Evolutionary conservation across 164 flowering plant species (phyloP).

Genomic region (Liquidambar formosana): DNA sequence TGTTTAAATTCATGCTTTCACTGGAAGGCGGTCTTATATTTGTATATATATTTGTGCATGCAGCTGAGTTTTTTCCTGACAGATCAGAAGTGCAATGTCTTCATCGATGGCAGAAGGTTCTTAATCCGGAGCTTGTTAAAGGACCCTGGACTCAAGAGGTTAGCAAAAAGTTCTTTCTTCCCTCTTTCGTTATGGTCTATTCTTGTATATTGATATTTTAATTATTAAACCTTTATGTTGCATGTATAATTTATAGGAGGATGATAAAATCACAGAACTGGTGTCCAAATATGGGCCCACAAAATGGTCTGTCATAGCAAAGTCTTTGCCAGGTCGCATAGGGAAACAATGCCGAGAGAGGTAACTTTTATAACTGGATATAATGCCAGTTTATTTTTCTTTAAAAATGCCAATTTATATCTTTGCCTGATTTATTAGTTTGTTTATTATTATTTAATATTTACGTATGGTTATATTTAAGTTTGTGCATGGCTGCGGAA

Average conservation of each 20-base stretch:
- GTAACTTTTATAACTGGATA: slow-evolving; percentile 28
- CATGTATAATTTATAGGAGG: slow-evolving; percentile 62
- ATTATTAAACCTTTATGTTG: slow-evolving; percentile 5
- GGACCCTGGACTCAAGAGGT: slow-evolving; percentile 99
- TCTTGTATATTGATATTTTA: not conserved
- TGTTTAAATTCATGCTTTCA: not conserved
- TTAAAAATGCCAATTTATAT: not conserved
- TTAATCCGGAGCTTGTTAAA: slow-evolving; percentile 93
- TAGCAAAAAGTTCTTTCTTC: slow-evolving; percentile 2
- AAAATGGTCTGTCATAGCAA: slow-evolving; percentile 95
- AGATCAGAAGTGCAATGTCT: slow-evolving; percentile 97
- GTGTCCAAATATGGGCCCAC: slow-evolving; percentile 82
- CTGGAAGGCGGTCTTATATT: not conserved
- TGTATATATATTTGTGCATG: slow-evolving; percentile 24
- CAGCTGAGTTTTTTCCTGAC: slow-evolving; percentile 91
- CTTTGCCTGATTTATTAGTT: not conserved
- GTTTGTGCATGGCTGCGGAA: too few relatives aligned
- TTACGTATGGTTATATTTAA: too few relatives aligned
- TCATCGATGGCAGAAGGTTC: slow-evolving; percentile 99
- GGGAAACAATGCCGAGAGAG: slow-evolving; percentile 99
- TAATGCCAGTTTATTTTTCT: too few relatives aligned
- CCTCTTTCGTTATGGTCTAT: slow-evolving; percentile 7
- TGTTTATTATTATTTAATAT: not conserved
- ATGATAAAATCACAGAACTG: slow-evolving; percentile 75
- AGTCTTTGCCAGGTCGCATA: slow-evolving; percentile 92